Base-by-base conservation (phyloP, 352 stramenopile genomes). In the Globisporangium solare region DNA sequence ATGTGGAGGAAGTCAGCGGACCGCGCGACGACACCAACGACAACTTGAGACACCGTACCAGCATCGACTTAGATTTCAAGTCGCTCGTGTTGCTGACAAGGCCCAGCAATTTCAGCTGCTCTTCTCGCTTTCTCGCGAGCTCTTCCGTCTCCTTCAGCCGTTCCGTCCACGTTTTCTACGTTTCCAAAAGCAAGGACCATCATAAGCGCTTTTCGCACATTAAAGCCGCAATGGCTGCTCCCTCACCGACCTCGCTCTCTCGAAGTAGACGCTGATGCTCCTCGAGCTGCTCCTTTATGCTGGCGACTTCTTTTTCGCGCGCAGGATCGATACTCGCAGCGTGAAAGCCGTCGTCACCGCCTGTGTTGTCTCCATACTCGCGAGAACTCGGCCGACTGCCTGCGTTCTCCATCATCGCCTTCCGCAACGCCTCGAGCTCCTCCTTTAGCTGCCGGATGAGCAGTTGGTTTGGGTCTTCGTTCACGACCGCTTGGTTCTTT, bases 401-500 rank as follows among this genome's bases (percentile, higher is more conserved):
- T 7, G 71, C 73, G 49, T 77, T 92, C 40, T 92, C 79, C 37
- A 82, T 66, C 78, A 91, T 89, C 1, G 78, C 78, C 49, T 80
- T 85, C 2, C 76, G 65, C 20, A 94, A 56, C 32, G 71, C 66
- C 27, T 92, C 80, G 0, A 94, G 66, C 22, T 92, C 82, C 61
- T 91, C 82, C 74, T 91, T 92, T 15, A 92, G 59, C 74, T 92
- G 74, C 6, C 85, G 78, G 47, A 96, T 95, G 15, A 96, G 75
- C 51, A 92, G 55, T 61, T 94, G 81, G 39, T 89, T 96, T 6
- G 87, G 88, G 51, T 97, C 89, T 70, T 97, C 90, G 51, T 97
- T 97, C 37, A 97, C 86, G 14, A 96, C 70, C 2, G 88, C 89
- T 55, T 97, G 88, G 66, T 97, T 97, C 58, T 96, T 96, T 61